phyloP scores from a whole-genome alignment of 2,329 filamentous ascomycete species.

The Didymella keratinophila region DNA sequence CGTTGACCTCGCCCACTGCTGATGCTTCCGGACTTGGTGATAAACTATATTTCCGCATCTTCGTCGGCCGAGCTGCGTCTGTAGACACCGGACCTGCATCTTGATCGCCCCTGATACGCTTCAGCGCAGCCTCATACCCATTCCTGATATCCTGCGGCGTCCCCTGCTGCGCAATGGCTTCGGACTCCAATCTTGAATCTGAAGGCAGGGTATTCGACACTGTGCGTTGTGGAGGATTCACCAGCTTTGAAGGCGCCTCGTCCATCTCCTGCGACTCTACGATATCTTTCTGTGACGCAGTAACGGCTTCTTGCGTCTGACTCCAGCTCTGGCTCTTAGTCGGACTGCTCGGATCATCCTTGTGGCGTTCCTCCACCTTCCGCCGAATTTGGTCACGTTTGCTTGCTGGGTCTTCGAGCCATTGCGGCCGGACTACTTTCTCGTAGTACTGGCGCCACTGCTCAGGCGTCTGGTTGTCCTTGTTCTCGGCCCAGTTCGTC shows the following conservation, averaged over 20 bases:
- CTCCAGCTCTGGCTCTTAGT: conserved; percentile 18
- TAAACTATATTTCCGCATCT: conserved; percentile 26
- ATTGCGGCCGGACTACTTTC: conserved; percentile 44
- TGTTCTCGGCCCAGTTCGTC: conserved; percentile 32
- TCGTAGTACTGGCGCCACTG: conserved; percentile 49
- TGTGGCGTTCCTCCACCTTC: conserved; percentile 25
- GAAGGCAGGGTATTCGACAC: conserved; percentile 4
- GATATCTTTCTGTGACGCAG: background rate
- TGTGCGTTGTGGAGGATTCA: background rate
- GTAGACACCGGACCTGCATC: conserved; percentile 12
- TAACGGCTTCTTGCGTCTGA: background rate
- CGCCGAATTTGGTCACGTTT: conserved; percentile 36
- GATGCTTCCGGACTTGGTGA: conserved; percentile 7
- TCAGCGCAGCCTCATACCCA: conserved; percentile 30
- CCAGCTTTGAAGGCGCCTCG: background rate
- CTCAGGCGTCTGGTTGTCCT: conserved; percentile 33
- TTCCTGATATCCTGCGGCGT: conserved; percentile 37
- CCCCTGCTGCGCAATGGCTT: conserved; percentile 33
- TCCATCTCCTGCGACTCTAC: background rate
- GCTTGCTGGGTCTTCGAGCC: conserved; percentile 34
- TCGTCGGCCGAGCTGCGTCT: conserved; percentile 18
- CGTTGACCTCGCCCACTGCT: conserved; percentile 1
- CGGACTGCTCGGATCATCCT: background rate
- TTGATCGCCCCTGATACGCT: conserved; percentile 27
- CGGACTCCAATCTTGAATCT: conserved; percentile 25